Percentiles rank a stretch among this genome's conserved stretches.
Evolutionary conservation across 306 rosid species (phyloP).

Genomic region (Begonia fuchsioides): DNA sequence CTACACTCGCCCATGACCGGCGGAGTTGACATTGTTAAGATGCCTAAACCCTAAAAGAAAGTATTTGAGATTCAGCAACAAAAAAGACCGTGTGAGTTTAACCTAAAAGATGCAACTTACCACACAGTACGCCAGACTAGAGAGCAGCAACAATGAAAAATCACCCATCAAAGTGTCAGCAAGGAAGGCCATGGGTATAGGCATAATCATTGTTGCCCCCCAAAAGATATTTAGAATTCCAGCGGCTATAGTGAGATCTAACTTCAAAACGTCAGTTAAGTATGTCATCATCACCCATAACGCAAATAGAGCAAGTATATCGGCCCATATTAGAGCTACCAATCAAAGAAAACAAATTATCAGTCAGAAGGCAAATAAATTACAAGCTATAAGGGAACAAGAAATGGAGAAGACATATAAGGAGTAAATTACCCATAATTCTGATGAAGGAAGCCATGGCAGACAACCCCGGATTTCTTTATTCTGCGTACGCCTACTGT

Average conservation of each 20-base stretch:
- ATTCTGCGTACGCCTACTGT: no score
- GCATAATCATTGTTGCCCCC: conserved; percentile 8
- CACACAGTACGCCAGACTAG: conserved; percentile 6
- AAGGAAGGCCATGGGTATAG: conserved; percentile 9
- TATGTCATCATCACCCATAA: conserved; percentile 9
- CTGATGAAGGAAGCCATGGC: not conserved
- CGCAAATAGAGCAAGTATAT: not conserved
- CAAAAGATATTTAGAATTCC: conserved; percentile 8
- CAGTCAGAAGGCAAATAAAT: no score
- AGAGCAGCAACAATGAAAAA: conserved; percentile 3
- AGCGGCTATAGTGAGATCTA: conserved; percentile 8
- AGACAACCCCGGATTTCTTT: no score
- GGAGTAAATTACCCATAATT: not conserved
- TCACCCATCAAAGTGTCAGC: conserved; percentile 13
- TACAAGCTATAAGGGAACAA: no score
- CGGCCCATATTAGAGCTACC: conserved; percentile 6
- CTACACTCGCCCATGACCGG: conserved; percentile 13
- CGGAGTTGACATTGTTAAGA: conserved; percentile 19
- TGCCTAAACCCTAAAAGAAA: conserved; percentile 10
- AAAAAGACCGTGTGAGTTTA: no score
- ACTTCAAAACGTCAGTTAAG: conserved; percentile 13
- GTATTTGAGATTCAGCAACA: not conserved
- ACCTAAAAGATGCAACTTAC: conserved; percentile 5
- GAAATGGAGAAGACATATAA: no score
- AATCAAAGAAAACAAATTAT: not conserved